Evolutionary conservation across 2,329 filamentous ascomycete species (phyloP).

Genomic region (Oidium heveae): DNA sequence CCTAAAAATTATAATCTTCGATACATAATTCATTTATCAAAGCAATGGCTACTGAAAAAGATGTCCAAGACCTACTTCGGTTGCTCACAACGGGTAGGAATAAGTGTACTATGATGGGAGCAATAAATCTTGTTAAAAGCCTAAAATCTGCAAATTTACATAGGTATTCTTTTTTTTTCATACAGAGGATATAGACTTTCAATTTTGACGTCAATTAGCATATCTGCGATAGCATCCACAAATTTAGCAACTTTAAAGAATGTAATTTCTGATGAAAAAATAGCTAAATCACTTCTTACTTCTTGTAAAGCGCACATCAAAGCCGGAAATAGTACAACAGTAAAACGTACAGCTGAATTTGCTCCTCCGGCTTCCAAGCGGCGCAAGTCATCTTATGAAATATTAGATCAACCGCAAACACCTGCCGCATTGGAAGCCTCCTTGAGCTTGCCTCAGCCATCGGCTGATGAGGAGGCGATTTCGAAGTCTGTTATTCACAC

Average conservation of each 20-base stretch:
- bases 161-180: constrained; percentile 19
- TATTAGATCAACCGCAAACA: constrained; percentile 10
- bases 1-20: too few relatives aligned
- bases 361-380: constrained; percentile 9
- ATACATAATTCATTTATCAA: too few relatives aligned
- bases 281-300: constrained; percentile 11
- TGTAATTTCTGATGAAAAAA: constrained; percentile 12
- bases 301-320: constrained; percentile 11
- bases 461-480: constrained; percentile 32
- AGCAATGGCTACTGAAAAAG: constrained; percentile 28
- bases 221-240: constrained; percentile 10
- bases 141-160: constrained; percentile 28
- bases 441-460: constrained; percentile 28
- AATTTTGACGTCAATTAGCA: constrained; percentile 6
- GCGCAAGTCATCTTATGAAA: constrained; percentile 10
- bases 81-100: constrained; percentile 26
- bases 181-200: neutral
- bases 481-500: constrained; percentile 34
- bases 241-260: constrained; percentile 6
- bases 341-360: constrained; percentile 6
- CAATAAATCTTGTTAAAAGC: constrained; percentile 31
- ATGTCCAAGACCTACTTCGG: constrained; percentile 34
- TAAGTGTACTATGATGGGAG: constrained; percentile 31
- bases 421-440: constrained; percentile 37
- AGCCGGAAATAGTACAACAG: constrained; percentile 1